Percentiles rank a stretch among this genome's conserved stretches.
These are phyloP conservation scores for Mycena sanguinolenta DNA, from an alignment of 768 basidiomycete species.

Conservation along the genomic window DNA sequence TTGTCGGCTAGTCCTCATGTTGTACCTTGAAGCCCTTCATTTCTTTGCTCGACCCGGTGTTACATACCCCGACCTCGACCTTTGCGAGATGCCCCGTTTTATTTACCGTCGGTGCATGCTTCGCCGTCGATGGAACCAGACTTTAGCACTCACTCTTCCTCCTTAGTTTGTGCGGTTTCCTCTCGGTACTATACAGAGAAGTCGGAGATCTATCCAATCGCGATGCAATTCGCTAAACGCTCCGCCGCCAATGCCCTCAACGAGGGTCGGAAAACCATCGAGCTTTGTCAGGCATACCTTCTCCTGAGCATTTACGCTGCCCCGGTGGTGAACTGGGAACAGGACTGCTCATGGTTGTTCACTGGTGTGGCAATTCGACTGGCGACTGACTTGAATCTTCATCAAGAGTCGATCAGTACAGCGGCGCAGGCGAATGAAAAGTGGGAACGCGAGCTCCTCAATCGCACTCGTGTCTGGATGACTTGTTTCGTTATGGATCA, in stretches of 20 bases:
- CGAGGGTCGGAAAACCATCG: slow-evolving; percentile 87
- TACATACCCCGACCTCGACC: slow-evolving; percentile 85
- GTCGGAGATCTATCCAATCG: too few species aligned
- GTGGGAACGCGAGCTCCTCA: too few species aligned
- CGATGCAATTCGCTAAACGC: slow-evolving; percentile 90
- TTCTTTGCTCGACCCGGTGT: too few species aligned
- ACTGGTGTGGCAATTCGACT: slow-evolving; percentile 91
- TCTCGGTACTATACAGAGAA: too few species aligned
- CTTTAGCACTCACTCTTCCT: too few species aligned
- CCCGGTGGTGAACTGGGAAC: slow-evolving; percentile 88
- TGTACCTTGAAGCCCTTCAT: too few species aligned
- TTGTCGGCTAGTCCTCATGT: too few species aligned
- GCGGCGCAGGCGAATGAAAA: too few species aligned
- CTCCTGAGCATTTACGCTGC: slow-evolving; percentile 86
- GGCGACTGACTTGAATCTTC: slow-evolving; percentile 91
- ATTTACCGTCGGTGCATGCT: slow-evolving; percentile 83
- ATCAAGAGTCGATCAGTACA: too few species aligned
- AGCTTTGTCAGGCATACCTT: too few species aligned
- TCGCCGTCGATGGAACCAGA: too few species aligned
- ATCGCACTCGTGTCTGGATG: slow-evolving; percentile 91
- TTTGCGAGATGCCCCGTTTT: slow-evolving; percentile 91
- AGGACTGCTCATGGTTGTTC: slow-evolving; percentile 91
- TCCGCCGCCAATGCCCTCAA: slow-evolving; percentile 85
- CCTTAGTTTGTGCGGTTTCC: too few species aligned
- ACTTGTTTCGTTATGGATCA: slow-evolving; percentile 91